Base-by-base conservation (phyloP, 176 grass and related monocot genomes). In the Puya raimondii region DNA sequence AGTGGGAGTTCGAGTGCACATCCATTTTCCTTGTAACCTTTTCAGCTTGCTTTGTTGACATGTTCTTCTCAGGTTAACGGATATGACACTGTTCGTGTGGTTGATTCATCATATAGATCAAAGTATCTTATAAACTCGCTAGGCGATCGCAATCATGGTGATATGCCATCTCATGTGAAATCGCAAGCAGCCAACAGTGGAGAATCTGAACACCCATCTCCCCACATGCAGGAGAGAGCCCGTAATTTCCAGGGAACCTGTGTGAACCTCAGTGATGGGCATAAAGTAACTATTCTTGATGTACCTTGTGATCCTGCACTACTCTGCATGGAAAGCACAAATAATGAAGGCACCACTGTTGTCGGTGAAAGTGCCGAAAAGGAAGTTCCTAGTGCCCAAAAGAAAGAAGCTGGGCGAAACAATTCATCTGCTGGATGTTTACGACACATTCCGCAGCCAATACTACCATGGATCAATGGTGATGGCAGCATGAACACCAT, bases 391-490 rank as follows among this genome's bases (percentile, higher is more conserved):
- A 51, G 23, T 72, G 53, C 64, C 79, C 23, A 56, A 68, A 52
- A 3, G 78, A 66, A 80, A 72, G 63, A 78, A 15, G 65, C 48
- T 53, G 72, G 15, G 25, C 78, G 74, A 50, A 63, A 25, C 50
- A 80, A 78, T 69, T 78, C 47, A 15, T 63, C 47, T 76, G 53
- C 76, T 76, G 67, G 47, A 75, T 73, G 68, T 64, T 71, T 53
- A 52, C 68, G 23, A 51, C 80, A 71, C 69, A 47, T 80, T 22
- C 90, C 83, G 69, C 72, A 82, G 18, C 89, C 86, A 69, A 97
- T 97, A 76, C 81, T 92, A 20, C 89, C 93, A 81, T 97, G 93
- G 89, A 83, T 97, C 77, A 97, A 97, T 83, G 93, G 79, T 76
- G 93, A 97, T 80, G 93, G 93, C 64, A 92, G 81, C 29, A 82